Evolutionary conservation across 352 stramenopile genomes (phyloP).

Genomic region (Pythium myriotylum): DNA sequence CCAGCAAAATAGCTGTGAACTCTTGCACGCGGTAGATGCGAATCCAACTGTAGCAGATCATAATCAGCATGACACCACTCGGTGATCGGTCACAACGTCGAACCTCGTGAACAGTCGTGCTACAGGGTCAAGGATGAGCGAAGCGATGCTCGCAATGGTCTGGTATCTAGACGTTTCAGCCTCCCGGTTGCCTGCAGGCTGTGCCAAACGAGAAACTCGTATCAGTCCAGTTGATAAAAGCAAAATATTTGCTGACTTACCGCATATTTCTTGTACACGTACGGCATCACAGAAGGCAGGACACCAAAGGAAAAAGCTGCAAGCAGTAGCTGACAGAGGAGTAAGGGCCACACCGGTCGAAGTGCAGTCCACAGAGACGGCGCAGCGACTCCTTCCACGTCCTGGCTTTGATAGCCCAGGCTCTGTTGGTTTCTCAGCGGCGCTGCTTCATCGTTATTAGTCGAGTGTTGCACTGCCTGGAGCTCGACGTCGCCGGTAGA

Average conservation of each 20-base stretch:
- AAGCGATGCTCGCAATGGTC: constrained; percentile 52
- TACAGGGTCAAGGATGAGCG: constrained; percentile 57
- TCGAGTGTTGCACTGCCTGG: neutral
- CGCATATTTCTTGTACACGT: constrained; percentile 72
- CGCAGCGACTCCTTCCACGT: neutral
- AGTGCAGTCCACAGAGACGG: constrained; percentile 33
- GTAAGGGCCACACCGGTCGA: constrained; percentile 45
- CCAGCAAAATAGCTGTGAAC: constrained; percentile 36
- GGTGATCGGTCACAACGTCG: neutral
- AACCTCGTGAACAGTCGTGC: constrained; percentile 47
- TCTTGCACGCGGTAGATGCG: constrained; percentile 51
- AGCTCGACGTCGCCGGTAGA: constrained; percentile 13
- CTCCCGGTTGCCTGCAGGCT: constrained; percentile 43
- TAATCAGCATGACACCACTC: neutral
- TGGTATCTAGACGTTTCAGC: constrained; percentile 49
- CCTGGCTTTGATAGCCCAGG: constrained; percentile 1
- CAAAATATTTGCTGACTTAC: no score
- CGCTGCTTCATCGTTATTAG: constrained; percentile 8
- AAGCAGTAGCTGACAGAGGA: constrained; percentile 57
- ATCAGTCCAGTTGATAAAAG: no score
- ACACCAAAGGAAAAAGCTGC: constrained; percentile 68
- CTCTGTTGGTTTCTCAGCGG: constrained; percentile 1
- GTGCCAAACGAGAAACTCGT: neutral
- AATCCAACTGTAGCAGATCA: constrained; percentile 35
- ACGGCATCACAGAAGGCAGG: constrained; percentile 71